These are phyloP conservation scores for Nakataea oryzae DNA, from an alignment of 2,329 filamentous ascomycete genomes.

Conservation along the genomic window DNA sequence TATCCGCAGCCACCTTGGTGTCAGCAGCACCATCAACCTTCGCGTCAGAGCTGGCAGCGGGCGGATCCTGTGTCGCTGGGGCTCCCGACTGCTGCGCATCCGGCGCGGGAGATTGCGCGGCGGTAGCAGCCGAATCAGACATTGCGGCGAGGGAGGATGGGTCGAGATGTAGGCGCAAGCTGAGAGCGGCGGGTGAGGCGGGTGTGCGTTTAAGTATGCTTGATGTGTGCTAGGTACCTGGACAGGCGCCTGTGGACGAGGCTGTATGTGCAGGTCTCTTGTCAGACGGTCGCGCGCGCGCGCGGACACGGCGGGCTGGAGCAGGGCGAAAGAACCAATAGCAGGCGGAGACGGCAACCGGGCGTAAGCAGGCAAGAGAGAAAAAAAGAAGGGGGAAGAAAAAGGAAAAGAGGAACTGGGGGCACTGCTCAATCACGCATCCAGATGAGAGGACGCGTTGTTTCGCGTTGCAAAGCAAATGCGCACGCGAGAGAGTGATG, in stretches of 20 bases:
- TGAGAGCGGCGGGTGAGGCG: neutral
- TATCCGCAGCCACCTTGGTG: neutral
- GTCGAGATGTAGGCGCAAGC: neutral
- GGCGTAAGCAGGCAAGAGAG: neutral
- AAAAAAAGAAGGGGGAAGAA: neutral
- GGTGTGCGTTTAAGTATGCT: neutral
- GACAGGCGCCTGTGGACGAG: neutral
- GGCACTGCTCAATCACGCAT: neutral
- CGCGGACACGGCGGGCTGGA: neutral
- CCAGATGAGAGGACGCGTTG: slow-evolving; percentile 1
- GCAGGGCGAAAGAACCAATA: neutral
- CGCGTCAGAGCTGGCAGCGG: slow-evolving; percentile 8
- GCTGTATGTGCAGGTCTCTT: neutral
- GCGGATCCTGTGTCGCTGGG: neutral
- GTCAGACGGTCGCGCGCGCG: neutral
- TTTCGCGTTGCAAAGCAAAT: slow-evolving; percentile 2
- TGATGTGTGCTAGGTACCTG: no score
- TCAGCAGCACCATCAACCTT: slow-evolving; percentile 5
- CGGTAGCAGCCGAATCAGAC: neutral
- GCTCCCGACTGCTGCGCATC: neutral
- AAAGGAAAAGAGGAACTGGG: neutral
- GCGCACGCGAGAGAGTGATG: neutral
- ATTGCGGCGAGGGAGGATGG: neutral
- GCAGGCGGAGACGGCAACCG: neutral
- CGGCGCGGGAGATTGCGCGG: neutral